Evolutionary conservation across 441 rosid species (phyloP), one percentile per base, ranked within the genome.

Genomic region (Croton setiger): DNA sequence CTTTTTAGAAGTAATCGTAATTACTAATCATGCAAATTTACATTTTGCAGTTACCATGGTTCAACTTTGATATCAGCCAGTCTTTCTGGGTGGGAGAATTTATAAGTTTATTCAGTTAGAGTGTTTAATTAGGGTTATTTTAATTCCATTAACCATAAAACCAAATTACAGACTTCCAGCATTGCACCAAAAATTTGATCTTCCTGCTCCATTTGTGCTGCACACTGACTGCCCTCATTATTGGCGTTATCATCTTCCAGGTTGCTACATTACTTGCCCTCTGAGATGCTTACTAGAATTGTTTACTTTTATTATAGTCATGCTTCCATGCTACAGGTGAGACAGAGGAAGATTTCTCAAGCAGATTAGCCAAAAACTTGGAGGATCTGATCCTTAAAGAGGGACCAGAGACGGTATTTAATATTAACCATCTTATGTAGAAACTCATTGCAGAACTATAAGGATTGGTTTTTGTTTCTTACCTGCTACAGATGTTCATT

Each of bases 161-260:
- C 39, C 13, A 18, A 63, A 17, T 72, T 51, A 72, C 84, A 95
- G 96, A 59, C 93, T 94, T 76, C 92, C 98, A 8, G 84, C 96
- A 8, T 71, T 94, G 78, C 99, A 90, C 75, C 98, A 92, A 63
- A 89, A 90, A 41, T 95, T 95, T 82, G 99, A 95, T 82, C 85
- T 92, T 67, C 98, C 99, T 10, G 97, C 98, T 59, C 98, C 98
- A 39, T 95, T 95, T 71, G 93, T 95, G 59, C 62, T 90, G 71
- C 97, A 95, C 63, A 90, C 99, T 8, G 97, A 95, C 76, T 95
- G 99, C 74, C 98, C 99, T 80, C 99, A 95, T 81, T 95, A 95
- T 74, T 95, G 99, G 98, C 92, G 97, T 63, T 86, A 77, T 76
- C 98, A 90, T 82, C 91, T 85, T 77, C 91, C 88, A 82, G 99